Conservation (phyloP, 345 rosid species). For the Aquilaria malaccensis region DNA sequence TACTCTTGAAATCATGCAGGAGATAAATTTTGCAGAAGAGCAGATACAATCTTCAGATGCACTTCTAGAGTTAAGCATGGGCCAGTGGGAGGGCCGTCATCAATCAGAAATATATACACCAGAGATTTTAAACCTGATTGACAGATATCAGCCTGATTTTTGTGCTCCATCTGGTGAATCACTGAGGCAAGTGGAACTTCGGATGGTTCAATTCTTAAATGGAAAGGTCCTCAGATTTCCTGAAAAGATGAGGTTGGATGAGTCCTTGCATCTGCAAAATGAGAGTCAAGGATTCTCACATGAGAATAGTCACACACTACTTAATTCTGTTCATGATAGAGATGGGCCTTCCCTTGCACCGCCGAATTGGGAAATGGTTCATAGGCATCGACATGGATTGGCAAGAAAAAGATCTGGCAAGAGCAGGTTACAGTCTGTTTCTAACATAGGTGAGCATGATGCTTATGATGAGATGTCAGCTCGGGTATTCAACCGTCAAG, state of each 20-base stretch:
- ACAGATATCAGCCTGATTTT: slow-evolving; percentile 82
- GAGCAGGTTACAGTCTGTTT: slow-evolving; percentile 81
- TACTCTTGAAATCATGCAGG: slow-evolving; percentile 40
- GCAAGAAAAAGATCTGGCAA: slow-evolving; percentile 81
- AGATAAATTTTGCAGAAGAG: slow-evolving; percentile 63
- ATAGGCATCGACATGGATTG: slow-evolving; percentile 53
- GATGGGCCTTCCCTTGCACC: slow-evolving; percentile 42
- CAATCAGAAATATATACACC: slow-evolving; percentile 52
- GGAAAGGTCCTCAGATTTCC: slow-evolving; percentile 46
- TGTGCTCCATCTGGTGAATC: slow-evolving; percentile 88
- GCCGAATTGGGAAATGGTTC: slow-evolving; percentile 52
- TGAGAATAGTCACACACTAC: slow-evolving; percentile 16
- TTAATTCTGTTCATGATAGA: slow-evolving; percentile 37
- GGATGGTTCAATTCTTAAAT: slow-evolving; percentile 85
- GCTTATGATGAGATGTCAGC: slow-evolving; percentile 63
- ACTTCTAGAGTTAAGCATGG: slow-evolving; percentile 64
- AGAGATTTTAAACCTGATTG: slow-evolving; percentile 57
- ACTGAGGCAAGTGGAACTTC: slow-evolving; percentile 82
- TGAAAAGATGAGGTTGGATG: slow-evolving; percentile 60
- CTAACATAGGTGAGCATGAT: slow-evolving; percentile 57
- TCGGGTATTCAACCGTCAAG: slow-evolving; percentile 40
- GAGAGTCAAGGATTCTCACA: slow-evolving; percentile 40
- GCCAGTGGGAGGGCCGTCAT: slow-evolving; percentile 82
- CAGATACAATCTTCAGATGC: slow-evolving; percentile 71
- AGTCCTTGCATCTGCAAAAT: slow-evolving; percentile 34